Evolutionary conservation across 2,329 filamentous ascomycete genomes (phyloP).

Genomic region (Ophidiomyces ophidiicola): DNA sequence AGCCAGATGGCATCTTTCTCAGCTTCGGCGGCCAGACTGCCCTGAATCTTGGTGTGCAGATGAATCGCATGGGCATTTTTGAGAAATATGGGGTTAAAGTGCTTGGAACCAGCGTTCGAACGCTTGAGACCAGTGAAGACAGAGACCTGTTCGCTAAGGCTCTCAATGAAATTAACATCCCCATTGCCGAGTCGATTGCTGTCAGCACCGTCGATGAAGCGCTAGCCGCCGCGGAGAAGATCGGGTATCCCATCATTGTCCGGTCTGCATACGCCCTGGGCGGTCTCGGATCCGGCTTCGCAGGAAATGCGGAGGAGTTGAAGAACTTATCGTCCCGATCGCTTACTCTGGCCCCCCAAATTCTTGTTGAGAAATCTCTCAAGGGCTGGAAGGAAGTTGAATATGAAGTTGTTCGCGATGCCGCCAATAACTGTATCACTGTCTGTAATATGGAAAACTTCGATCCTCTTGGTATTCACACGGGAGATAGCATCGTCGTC

Average conservation of each 20-base stretch:
- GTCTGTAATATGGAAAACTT: constrained; percentile 99
- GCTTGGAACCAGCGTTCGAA: constrained; percentile 86
- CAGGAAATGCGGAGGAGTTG: constrained; percentile 84
- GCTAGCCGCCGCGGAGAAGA: constrained; percentile 67
- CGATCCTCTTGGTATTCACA: constrained; percentile 92
- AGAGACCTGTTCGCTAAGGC: constrained; percentile 93
- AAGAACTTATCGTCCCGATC: constrained; percentile 87
- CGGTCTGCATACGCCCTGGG: constrained; percentile 93
- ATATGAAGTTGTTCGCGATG: constrained; percentile 95
- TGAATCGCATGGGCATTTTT: constrained; percentile 91
- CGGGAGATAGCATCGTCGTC: constrained; percentile 96
- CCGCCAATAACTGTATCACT: constrained; percentile 96
- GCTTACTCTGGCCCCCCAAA: constrained; percentile 85
- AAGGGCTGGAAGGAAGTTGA: constrained; percentile 99
- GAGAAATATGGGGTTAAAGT: constrained; percentile 93
- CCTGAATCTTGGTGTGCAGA: constrained; percentile 90
- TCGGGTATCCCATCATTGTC: constrained; percentile 96
- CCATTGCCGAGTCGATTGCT: constrained; percentile 91
- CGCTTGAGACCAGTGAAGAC: constrained; percentile 87
- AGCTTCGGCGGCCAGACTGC: constrained; percentile 96
- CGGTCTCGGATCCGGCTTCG: constrained; percentile 91
- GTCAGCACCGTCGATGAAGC: constrained; percentile 87
- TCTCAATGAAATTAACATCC: constrained; percentile 92
- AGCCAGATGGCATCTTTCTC: constrained; percentile 91
- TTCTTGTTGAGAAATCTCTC: constrained; percentile 93